Evolutionary conservation across 176 grass and related monocot species (phyloP).

Genomic region (Poa annua): DNA sequence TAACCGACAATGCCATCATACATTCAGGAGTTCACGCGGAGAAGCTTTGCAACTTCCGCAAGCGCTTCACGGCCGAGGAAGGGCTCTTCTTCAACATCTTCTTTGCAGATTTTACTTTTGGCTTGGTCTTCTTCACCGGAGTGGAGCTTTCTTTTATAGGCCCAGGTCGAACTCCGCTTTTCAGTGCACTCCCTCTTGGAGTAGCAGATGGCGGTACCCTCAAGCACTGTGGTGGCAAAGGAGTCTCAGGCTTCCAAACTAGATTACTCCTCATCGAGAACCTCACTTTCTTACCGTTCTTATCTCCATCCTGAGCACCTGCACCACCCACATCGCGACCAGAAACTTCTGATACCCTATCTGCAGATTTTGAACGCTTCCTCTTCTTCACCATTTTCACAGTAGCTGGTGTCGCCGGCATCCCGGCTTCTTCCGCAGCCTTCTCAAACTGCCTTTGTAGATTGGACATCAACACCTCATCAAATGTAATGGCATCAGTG

Average conservation of each 20-base stretch:
- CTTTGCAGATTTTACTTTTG: slow-evolving; percentile 75
- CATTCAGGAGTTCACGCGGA: slow-evolving; percentile 54
- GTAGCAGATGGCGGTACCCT: slow-evolving; percentile 85
- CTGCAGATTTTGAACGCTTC: slow-evolving; percentile 56
- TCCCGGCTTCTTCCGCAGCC: slow-evolving; percentile 70
- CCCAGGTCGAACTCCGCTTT: slow-evolving; percentile 85
- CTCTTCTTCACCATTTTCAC: slow-evolving; percentile 67
- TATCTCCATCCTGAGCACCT: slow-evolving; percentile 45
- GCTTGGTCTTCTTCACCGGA: slow-evolving; percentile 58
- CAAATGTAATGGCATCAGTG: slow-evolving; percentile 60
- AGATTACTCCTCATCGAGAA: slow-evolving; percentile 97
- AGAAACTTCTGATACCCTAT: slow-evolving; percentile 33
- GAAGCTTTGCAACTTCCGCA: slow-evolving; percentile 77
- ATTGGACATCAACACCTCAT: slow-evolving; percentile 74
- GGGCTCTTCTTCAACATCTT: slow-evolving; percentile 78
- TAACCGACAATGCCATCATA: slow-evolving; percentile 20
- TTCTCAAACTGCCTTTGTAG: slow-evolving; percentile 97
- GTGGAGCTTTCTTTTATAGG: slow-evolving; percentile 69
- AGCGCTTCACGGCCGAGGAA: slow-evolving; percentile 67
- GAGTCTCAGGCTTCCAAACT: slow-evolving; percentile 87
- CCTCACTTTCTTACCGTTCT: slow-evolving; percentile 76
- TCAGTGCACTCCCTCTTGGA: slow-evolving; percentile 93
- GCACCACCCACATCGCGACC: slow-evolving; percentile 34
- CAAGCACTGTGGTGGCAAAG: slow-evolving; percentile 83
- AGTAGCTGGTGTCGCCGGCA: slow-evolving; percentile 47